phyloP scores from a whole-genome alignment of 1,139 yeast species.

The Protomyces inundatus region DNA sequence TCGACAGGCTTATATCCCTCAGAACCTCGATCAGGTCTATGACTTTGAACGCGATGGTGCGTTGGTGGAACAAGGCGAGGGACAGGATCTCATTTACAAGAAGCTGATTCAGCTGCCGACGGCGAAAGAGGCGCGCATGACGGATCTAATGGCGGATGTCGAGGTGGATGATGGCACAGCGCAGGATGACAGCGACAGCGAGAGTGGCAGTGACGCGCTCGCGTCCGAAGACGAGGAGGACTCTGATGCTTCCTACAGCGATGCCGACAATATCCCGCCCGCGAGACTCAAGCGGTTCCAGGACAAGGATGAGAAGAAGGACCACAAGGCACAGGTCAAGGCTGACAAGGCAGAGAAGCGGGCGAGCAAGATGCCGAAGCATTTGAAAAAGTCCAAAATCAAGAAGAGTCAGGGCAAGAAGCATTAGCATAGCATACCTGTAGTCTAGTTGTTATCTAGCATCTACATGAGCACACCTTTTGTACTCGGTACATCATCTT shows the following conservation, averaged over 20 bases:
- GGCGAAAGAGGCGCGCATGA: constrained; percentile 18
- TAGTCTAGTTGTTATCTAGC: neutral
- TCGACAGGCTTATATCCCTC: constrained; percentile 77
- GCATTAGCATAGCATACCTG: constrained; percentile 1
- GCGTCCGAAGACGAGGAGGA: constrained; percentile 41
- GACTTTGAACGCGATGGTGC: constrained; percentile 77
- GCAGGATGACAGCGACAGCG: constrained; percentile 37
- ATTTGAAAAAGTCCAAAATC: constrained; percentile 57
- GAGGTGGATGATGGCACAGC: constrained; percentile 22
- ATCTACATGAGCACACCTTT: constrained; percentile 66
- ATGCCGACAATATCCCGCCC: constrained; percentile 27
- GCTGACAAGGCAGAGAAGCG: constrained; percentile 82
- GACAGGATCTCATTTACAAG: constrained; percentile 58
- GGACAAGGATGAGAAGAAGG: constrained; percentile 70
- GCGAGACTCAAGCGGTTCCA: constrained; percentile 53
- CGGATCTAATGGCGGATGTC: constrained; percentile 32
- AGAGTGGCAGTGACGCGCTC: constrained; percentile 40
- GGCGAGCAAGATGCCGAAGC: constrained; percentile 85
- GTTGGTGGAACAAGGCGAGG: constrained; percentile 73
- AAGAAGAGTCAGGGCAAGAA: constrained; percentile 26
- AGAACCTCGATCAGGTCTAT: constrained; percentile 49
- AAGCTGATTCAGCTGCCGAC: constrained; percentile 36
- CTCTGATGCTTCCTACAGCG: constrained; percentile 38
- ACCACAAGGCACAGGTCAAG: constrained; percentile 76
- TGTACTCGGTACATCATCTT: constrained; percentile 88